Evolutionary conservation across 2,329 filamentous ascomycete genomes (phyloP).

Genomic region (Neonectria magnoliae): DNA sequence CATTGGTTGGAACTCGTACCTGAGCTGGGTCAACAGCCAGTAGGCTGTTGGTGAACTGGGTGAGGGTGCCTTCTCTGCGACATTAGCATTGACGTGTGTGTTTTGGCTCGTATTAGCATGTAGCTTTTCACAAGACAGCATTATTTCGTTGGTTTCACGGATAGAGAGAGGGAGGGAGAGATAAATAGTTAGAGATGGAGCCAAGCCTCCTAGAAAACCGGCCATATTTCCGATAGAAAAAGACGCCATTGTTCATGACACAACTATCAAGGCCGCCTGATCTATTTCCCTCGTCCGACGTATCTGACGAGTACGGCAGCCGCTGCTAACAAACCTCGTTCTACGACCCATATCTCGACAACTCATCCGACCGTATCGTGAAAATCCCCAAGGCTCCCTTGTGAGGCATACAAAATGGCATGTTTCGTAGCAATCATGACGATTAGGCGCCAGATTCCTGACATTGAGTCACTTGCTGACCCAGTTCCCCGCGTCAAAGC

Average conservation of each 20-base stretch:
- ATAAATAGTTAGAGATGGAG: conserved; percentile 10
- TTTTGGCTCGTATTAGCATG: conserved; percentile 19
- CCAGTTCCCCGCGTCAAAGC: conserved; percentile 32
- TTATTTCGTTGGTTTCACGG: conserved; percentile 19
- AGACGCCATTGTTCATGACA: conserved; percentile 25
- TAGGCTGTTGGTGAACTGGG: conserved; percentile 22
- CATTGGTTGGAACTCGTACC: conserved; percentile 72
- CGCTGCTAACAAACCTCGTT: conserved; percentile 29
- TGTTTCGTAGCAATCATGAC: conserved; percentile 13
- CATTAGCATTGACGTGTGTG: conserved; percentile 33
- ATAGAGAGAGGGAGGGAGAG: conserved; percentile 22
- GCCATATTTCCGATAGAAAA: conserved; percentile 28
- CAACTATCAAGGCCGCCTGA: conserved; percentile 22
- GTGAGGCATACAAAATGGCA: conserved; percentile 8
- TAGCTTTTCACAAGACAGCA: conserved; percentile 11
- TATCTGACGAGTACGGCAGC: conserved; percentile 28
- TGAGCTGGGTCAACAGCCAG: conserved; percentile 69
- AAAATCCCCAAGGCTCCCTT: not conserved
- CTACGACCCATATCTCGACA: conserved; percentile 3
- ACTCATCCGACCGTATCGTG: not conserved
- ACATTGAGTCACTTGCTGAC: conserved; percentile 35
- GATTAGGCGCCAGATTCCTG: conserved; percentile 15
- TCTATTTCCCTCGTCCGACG: conserved; percentile 18
- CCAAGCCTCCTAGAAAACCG: conserved; percentile 14
- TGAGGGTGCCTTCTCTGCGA: conserved; percentile 9